Evolutionary conservation across 768 basidiomycete genomes (phyloP).

Genomic region (Mycena kentingensis): DNA sequence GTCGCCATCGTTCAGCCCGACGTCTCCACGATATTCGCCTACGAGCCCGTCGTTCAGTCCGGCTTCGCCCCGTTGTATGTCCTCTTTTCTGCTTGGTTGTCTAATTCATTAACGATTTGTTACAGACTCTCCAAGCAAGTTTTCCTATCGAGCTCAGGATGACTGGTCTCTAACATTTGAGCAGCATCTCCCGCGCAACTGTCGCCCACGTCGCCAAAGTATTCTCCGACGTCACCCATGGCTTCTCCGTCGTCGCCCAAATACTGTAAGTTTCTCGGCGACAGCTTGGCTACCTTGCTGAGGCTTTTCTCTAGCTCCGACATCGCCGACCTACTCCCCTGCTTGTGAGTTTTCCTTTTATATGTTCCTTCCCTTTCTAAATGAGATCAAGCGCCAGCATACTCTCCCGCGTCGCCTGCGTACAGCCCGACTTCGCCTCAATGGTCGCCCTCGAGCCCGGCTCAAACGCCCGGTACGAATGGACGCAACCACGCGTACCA

Average conservation of each 20-base stretch:
- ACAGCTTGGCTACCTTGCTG: conserved; percentile 7
- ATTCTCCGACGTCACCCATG: conserved; percentile 91
- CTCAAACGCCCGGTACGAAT: conserved; percentile 42
- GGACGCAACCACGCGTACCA: conserved; percentile 50
- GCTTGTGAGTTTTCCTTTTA: conserved; percentile 60
- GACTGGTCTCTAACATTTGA: conserved; percentile 15
- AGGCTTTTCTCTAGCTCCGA: conserved; percentile 58
- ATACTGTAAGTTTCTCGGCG: conserved; percentile 64
- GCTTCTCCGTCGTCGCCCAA: conserved; percentile 90
- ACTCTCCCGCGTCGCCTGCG: conserved; percentile 84
- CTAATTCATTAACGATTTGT: conserved; percentile 23
- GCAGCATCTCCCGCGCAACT: conserved; percentile 72
- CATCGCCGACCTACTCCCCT: conserved; percentile 86
- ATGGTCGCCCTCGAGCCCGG: conserved; percentile 83
- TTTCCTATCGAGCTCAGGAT: conserved; percentile 3
- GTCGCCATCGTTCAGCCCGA: conserved; percentile 88
- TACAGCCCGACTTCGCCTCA: conserved; percentile 86
- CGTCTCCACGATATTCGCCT: conserved; percentile 87
- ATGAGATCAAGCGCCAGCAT: conserved; percentile 79
- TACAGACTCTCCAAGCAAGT: conserved; percentile 81
- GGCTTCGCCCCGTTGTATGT: conserved; percentile 87
- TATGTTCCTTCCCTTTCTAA: conserved; percentile 2
- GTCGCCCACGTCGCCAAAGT: conserved; percentile 90
- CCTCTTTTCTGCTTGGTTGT: conserved; percentile 13
- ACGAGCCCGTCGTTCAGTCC: conserved; percentile 91